Evolutionary conservation across 1,139 yeast genomes (phyloP).

Genomic region (Suhomyces taliae): DNA sequence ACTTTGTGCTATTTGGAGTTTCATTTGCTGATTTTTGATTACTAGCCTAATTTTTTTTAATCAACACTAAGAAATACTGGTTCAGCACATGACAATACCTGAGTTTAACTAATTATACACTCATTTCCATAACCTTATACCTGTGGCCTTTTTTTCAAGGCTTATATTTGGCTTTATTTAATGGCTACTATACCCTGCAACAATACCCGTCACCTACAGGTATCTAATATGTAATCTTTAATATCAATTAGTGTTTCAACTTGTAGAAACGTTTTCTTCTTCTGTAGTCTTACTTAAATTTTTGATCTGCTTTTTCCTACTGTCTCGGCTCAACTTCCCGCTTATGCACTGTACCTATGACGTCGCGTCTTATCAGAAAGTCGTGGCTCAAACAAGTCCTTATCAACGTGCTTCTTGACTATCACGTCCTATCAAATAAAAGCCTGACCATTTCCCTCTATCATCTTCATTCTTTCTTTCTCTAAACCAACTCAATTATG

Average conservation of each 20-base stretch:
- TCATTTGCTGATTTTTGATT: too few species aligned
- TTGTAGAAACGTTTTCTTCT: not conserved
- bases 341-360: not conserved
- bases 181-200: not conserved
- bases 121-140: too few species aligned
- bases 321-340: not conserved
- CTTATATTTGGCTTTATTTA: not conserved
- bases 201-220: not conserved
- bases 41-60: too few species aligned
- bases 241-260: not conserved
- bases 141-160: too few species aligned
- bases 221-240: not conserved
- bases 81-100: too few species aligned
- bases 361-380: not conserved
- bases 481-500: not conserved
- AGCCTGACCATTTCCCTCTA: not conserved
- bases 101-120: too few species aligned
- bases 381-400: not conserved
- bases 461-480: not conserved
- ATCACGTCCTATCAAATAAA: not conserved
- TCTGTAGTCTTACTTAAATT: not conserved
- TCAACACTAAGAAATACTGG: too few species aligned
- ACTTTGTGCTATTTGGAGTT: too few species aligned
- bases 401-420: slow-evolving; percentile 3
- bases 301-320: not conserved